Evolutionary conservation across 495 filamentous ascomycete genomes (phyloP), one percentile per base, ranked within the genome.

Genomic region (Aspergillus ostianus): DNA sequence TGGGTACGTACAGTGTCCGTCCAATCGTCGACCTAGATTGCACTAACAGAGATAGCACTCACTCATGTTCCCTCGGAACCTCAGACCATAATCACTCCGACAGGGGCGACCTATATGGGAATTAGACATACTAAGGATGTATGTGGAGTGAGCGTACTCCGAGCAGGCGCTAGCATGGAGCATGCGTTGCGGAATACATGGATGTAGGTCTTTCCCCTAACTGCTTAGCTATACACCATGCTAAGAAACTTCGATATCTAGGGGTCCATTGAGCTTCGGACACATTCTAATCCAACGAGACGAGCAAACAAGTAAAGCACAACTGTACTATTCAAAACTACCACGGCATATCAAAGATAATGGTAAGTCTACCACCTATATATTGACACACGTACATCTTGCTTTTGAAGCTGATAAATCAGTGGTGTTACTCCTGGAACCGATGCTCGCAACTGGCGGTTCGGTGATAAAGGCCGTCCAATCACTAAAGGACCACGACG

Each of bases 361-460:
- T 51, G 23, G 63, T 62, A 50, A 20, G 55, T 48, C 23, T 9
- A 7, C 18, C 20, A 15, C 5, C 44, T 3, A n/a, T n/a, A 27
- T 30, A 2, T 23, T 0, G 15, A 13, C 3, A 6, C 1, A 21
- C 51, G 0, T 41, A 12, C 19, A 8, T 51, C 48, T 51, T 2
- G 17, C 48, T 19, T 51, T 18, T 19, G n/a, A 23, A 18, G 6
- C 32, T 21, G 6, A 46, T 15, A n/a, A 27, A 55, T 0, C 26
- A 67, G 62, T 58, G 0, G 60, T 68, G 10, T 41, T 68, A 41
- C 29, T 68, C n/a, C 58, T 68, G 4, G 66, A 68, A 18, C 66
- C 66, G 0, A 68, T 68, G 66, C 56, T 68, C 9, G 66, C 66
- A 18, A 68, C 66, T 0, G 66, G 64, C 4, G 66, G 66, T 9